Conservation (phyloP, 2,329 filamentous ascomycete genomes). For the Trichophyton schoenleinii region DNA sequence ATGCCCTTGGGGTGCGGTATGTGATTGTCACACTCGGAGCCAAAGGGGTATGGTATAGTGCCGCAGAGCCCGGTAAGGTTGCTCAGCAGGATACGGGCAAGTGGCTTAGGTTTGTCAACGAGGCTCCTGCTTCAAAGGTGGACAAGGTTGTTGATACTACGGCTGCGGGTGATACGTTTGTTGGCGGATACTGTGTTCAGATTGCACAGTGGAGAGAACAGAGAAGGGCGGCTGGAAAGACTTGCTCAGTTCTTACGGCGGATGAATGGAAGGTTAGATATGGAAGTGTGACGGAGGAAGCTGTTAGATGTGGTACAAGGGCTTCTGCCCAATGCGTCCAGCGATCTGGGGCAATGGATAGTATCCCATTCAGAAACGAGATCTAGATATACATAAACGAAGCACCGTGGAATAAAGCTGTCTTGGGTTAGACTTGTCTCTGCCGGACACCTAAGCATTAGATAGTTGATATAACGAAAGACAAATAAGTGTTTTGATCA, state of each 20-base stretch:
- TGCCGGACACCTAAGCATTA: too few relatives aligned
- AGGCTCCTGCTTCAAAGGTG: slow-evolving; percentile 54
- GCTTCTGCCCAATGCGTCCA: slow-evolving; percentile 36
- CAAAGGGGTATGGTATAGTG: slow-evolving; percentile 59
- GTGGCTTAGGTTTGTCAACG: slow-evolving; percentile 21
- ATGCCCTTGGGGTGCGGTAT: slow-evolving; percentile 56
- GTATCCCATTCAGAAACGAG: slow-evolving; percentile 38
- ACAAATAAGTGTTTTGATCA: too few relatives aligned
- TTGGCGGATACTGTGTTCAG: slow-evolving; percentile 70
- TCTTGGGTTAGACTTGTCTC: too few relatives aligned
- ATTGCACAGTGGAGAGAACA: slow-evolving; percentile 43
- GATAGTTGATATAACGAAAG: too few relatives aligned
- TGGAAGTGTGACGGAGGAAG: slow-evolving; percentile 35
- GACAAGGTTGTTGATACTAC: slow-evolving; percentile 76
- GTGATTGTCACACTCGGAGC: slow-evolving; percentile 76
- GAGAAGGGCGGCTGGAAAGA: slow-evolving; percentile 34
- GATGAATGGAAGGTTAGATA: slow-evolving; percentile 27
- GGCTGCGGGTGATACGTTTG: slow-evolving; percentile 87
- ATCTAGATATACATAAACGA: slow-evolving; percentile 11
- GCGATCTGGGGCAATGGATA: slow-evolving; percentile 35
- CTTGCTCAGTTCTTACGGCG: slow-evolving; percentile 32
- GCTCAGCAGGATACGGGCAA: slow-evolving; percentile 21
- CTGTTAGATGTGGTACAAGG: slow-evolving; percentile 31
- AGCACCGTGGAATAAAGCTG: too few relatives aligned
- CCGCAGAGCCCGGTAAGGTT: slow-evolving; percentile 37